Base-by-base conservation (phyloP, 805 yeast species). In the Sugiyamaella americana region DNA sequence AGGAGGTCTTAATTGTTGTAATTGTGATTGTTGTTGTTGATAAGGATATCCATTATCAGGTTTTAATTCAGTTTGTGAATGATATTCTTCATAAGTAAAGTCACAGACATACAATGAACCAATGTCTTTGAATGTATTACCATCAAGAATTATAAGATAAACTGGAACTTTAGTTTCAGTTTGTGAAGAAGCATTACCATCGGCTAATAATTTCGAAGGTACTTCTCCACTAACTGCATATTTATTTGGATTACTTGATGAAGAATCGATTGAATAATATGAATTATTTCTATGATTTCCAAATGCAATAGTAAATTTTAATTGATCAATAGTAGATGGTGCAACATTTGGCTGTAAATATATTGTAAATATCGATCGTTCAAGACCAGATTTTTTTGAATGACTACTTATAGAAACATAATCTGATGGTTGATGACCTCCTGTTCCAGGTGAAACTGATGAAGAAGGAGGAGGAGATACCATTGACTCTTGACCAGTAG, bases 341-440 rank as follows among this genome's bases (percentile, higher is more conserved):
- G 85, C 80, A 45, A 87, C 95, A 51, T 73, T 71, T 34, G 71
- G 72, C 82, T 84, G 61, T 79, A 87, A 52, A 77, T 73, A 60
- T 84, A 71, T 41, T 8, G 52, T 19, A 40, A 52, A 50, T 20
- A 34, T 21, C 11, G 46, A 44, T 32, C 41, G 34, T 20, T 46
- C 54, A 20, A 23, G 20, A 13, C 50, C 54, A 10, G 49, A 32
- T 35, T 37, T 40, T 19, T 38, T 38, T 16, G 52, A 48, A 29
- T 52, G 51, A 26, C 48, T 40, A 11, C 41, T 44, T 4, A 52
- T 26, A 18, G 36, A 13, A 36, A 48, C 48, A 29, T 39, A n/a
- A 38, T 44, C 37, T 26, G 32, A 13, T 26, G 32, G 32, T 26
- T 8, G 13, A 8, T 26, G 11, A 26, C 13, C 11, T 8, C 32